Evolutionary conservation across 345 rosid genomes (phyloP), one percentile per base, ranked within the genome.

Genomic region (Rhizophora apiculata): DNA sequence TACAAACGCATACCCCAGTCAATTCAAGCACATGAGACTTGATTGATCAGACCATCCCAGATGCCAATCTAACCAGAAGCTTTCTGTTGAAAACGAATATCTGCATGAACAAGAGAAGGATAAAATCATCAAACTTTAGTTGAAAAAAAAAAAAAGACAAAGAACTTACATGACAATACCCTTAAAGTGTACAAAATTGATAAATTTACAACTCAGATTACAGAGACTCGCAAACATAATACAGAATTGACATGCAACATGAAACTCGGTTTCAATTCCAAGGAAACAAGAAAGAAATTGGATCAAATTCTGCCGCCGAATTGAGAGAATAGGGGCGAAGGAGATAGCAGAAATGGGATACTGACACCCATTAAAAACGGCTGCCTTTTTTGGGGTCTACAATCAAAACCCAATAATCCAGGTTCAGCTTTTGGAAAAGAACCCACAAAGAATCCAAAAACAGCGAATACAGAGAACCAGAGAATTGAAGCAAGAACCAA

Each of bases 41-140:
- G 19, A 46, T 46, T 11, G 21, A 48, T 11, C 21, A 7, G 30
- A 68, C 18, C 53, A 13, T 52, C 13, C 26, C 26, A 52, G 39
- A 24, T 24, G n/a, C 26, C 62, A 26, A 9, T 57, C 43, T 29
- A 22, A 32, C 22, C 49, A 15, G 15, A 64, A 46, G 37, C 62
- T 43, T 39, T 57, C 53, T 13, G 52, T 58, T 4, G 51, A 18
- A 46, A 3, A 8, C 4, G 4, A 31, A 48, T 22, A 27, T 48
- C 75, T 65, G 67, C 70, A 66, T 21, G 26, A 31, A 18, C 37
- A 43, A 18, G 62, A 59, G 8, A 49, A 64, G 8, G 60, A 72
- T 58, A 65, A 22, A 26, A 9, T 0, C 22, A 65, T 43, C 65
- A 65, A 60, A 65, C 49, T 52, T 43, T 13, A 11, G 11, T 11